Evolutionary conservation across 1,284 basidiomycete genomes (phyloP), one percentile per base, ranked within the genome.

Genomic region (Cryptococcus jaspeensis): DNA sequence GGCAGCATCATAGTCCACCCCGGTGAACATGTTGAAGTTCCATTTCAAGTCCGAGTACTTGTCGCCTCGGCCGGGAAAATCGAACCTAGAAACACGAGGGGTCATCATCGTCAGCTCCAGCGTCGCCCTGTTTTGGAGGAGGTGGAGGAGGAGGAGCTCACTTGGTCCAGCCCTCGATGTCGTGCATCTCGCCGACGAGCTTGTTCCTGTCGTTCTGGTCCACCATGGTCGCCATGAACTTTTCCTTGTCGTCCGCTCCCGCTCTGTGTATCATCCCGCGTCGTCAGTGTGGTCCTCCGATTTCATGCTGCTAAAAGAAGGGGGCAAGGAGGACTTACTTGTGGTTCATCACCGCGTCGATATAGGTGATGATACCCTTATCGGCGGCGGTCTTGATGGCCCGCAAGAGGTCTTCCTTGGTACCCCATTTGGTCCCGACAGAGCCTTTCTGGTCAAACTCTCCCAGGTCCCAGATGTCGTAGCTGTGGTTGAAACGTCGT

Each of bases 381-480:
- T 74, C 70, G 42, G 61, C 61, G 13, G 75, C 78, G 12, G 54
- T 71, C 41, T 79, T 76, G 72, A 89, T 87, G 12, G 88, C 86
- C 5, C 77, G 71, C 2, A 92, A 70, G 20, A 95, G 83, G 66
- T 97, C 87, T 45, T 91, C 84, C 65, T 87, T 88, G 13, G 87
- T 88, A 18, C 94, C 94, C 90, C 92, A 98, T 61, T 93, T 84
- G n/a, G 93, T 97, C 9, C 81, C 75, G 50, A 84, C 77, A n/a
- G 83, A 79, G 12, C 88, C 89, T 74, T 92, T 94, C 74, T 90
- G 88, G 51, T 91, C 79, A 65, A 96, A 97, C 79, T 97, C 93
- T 47, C 94, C 94, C 11, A 97, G 79, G 72, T 93, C 91, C 88
- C 89, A 92, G 84, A 91, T 58, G 60, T 81, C 80, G 65, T 80